Percentiles rank a stretch among this genome's conserved stretches.
Evolutionary conservation across 306 rosid species (phyloP).

Genomic region (Quercus dentata): DNA sequence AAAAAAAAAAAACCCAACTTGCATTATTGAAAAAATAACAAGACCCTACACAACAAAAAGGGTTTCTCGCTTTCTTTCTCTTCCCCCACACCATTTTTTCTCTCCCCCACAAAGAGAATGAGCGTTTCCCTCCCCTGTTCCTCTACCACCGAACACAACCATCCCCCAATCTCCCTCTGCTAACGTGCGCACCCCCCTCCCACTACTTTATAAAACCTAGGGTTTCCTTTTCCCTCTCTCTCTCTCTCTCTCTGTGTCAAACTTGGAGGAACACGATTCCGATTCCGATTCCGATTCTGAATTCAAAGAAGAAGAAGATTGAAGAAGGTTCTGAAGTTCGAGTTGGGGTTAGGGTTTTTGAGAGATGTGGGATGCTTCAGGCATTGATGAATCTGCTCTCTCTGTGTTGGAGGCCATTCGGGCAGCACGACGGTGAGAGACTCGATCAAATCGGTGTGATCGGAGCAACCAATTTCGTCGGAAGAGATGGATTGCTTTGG

Average conservation of each 20-base stretch:
- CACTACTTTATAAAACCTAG: slow-evolving; percentile 15
- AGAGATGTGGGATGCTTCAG: slow-evolving; percentile 93
- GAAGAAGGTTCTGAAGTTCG: slow-evolving; percentile 28
- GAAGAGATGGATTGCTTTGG: slow-evolving; percentile 71
- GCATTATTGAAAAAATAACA: background rate
- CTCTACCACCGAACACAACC: slow-evolving; percentile 73
- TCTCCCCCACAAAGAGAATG: slow-evolving; percentile 39
- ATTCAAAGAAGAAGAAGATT: background rate
- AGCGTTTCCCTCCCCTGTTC: slow-evolving; percentile 45
- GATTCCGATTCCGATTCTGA: background rate
- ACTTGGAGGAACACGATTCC: slow-evolving; percentile 14
- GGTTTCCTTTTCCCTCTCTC: background rate
- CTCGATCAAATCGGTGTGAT: slow-evolving; percentile 37
- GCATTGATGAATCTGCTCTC: slow-evolving; percentile 88
- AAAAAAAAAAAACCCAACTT: background rate
- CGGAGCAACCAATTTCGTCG: slow-evolving; percentile 28
- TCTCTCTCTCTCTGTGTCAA: background rate
- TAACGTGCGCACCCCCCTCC: slow-evolving; percentile 29
- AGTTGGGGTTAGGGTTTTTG: slow-evolving; percentile 62
- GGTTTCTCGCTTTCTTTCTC: background rate
- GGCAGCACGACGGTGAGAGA: slow-evolving; percentile 36
- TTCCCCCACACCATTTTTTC: slow-evolving; percentile 52
- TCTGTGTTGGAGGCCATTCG: slow-evolving; percentile 80
- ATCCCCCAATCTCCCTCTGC: slow-evolving; percentile 20
- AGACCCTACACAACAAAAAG: slow-evolving; percentile 31